Percentiles rank a stretch among this genome's conserved stretches.
Conservation (phyloP, 106 monocot species). For the Apostasia shenzhenica region DNA sequence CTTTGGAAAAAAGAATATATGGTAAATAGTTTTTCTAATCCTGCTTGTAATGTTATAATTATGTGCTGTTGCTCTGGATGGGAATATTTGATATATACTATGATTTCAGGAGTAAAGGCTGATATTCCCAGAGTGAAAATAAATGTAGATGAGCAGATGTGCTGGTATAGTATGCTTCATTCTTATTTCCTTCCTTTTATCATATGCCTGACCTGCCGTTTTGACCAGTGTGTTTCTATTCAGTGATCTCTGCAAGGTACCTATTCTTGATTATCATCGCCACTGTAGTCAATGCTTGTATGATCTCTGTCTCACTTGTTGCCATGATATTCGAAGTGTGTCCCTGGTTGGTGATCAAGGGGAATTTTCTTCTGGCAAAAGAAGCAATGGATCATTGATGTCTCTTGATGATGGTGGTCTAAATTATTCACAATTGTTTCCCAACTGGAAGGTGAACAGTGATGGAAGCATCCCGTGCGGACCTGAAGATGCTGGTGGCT, state of each 20-base stretch:
- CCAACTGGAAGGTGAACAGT: constrained; percentile 75
- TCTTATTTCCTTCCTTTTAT: background rate
- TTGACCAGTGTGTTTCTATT: constrained; percentile 2
- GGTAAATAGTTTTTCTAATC: constrained; percentile 37
- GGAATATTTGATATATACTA: background rate
- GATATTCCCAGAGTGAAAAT: constrained; percentile 80
- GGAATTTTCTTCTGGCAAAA: constrained; percentile 18
- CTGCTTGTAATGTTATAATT: background rate
- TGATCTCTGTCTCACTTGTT: constrained; percentile 84
- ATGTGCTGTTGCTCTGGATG: background rate
- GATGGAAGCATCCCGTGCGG: constrained; percentile 80
- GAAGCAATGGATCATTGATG: constrained; percentile 3
- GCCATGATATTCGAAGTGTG: constrained; percentile 60
- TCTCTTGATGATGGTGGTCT: constrained; percentile 17
- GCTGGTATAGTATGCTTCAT: constrained; percentile 52
- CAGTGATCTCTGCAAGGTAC: constrained; percentile 88
- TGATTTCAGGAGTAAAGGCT: constrained; percentile 48
- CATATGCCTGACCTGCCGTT: background rate
- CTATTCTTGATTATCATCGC: constrained; percentile 93
- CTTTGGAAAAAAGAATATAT: constrained; percentile 57
- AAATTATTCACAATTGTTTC: constrained; percentile 47
- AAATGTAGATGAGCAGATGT: constrained; percentile 88
- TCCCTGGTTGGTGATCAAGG: constrained; percentile 17
- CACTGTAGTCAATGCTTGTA: constrained; percentile 73
- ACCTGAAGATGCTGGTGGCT: constrained; percentile 38